These are phyloP conservation scores for Malus domestica DNA, from an alignment of 306 rosid species.

Conservation along the genomic window DNA sequence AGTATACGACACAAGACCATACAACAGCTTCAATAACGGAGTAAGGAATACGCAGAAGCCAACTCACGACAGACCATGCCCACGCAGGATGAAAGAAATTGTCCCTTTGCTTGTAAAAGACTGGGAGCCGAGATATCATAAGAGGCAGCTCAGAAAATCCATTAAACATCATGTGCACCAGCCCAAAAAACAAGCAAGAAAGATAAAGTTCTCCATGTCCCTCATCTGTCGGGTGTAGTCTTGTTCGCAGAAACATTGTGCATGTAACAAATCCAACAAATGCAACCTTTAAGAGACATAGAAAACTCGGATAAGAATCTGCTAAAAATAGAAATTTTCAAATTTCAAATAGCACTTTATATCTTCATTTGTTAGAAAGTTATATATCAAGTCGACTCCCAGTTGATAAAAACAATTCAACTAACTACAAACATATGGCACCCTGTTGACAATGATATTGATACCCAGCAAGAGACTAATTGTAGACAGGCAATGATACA, in stretches of 20 bases:
- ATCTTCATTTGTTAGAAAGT: background rate
- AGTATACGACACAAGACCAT: constrained; percentile 75
- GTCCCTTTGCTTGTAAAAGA: constrained; percentile 86
- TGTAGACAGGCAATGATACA: background rate
- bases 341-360: background rate
- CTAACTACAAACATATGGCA: background rate
- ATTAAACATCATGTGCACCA: constrained; percentile 89
- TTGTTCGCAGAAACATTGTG: constrained; percentile 60
- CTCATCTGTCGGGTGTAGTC: constrained; percentile 60
- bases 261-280: constrained; percentile 72
- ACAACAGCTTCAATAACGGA: constrained; percentile 69
- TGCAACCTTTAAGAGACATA: constrained; percentile 54
- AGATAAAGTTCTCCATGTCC: constrained; percentile 58
- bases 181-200: constrained; percentile 71
- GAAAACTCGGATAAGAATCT: background rate
- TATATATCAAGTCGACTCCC: background rate
- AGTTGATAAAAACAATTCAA: background rate
- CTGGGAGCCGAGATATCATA: constrained; percentile 75
- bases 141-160: constrained; percentile 79
- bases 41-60: constrained; percentile 77
- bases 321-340: background rate
- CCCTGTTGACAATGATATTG: background rate
- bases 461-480: background rate
- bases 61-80: constrained; percentile 71
- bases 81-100: constrained; percentile 82